Conservation (phyloP, 2,329 filamentous ascomycete species). For the Cercospora sp. region DNA sequence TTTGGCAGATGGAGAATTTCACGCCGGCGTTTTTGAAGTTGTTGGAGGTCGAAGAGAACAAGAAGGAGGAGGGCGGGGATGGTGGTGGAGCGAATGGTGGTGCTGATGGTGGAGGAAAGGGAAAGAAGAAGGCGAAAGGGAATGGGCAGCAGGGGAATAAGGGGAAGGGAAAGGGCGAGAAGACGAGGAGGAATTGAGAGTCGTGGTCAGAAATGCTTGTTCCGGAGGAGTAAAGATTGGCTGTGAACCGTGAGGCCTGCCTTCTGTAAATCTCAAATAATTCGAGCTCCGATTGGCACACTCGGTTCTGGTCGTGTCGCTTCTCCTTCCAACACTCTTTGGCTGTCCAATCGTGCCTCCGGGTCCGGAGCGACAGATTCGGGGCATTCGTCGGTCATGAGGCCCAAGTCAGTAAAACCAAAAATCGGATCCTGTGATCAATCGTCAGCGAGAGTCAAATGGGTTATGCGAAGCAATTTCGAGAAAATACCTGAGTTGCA, state of each 20-base stretch:
- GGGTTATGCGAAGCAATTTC: no score
- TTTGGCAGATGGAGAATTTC: conserved; percentile 64
- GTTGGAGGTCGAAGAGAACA: conserved; percentile 50
- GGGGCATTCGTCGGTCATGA: not conserved
- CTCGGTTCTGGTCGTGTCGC: no score
- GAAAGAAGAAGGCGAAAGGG: not conserved
- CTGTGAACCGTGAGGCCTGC: no score
- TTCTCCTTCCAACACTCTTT: no score
- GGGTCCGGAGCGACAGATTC: no score
- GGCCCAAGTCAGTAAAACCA: not conserved
- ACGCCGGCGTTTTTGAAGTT: conserved; percentile 60
- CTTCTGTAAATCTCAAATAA: no score
- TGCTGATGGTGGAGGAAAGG: conserved; percentile 2
- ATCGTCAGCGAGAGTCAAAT: no score
- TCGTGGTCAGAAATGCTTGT: no score
- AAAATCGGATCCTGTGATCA: no score
- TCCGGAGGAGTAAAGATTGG: no score
- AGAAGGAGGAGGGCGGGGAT: conserved; percentile 13
- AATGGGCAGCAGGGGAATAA: not conserved
- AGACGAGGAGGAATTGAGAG: not conserved
- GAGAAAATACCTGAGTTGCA: not conserved
- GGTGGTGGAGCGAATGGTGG: conserved; percentile 13
- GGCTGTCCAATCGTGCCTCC: no score
- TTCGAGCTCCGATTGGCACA: no score
- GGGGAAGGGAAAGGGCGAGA: not conserved